Evolutionary conservation across 192 early-diverging fungal species (phyloP).

Genomic region (Phlyctochytrium planicorne): DNA sequence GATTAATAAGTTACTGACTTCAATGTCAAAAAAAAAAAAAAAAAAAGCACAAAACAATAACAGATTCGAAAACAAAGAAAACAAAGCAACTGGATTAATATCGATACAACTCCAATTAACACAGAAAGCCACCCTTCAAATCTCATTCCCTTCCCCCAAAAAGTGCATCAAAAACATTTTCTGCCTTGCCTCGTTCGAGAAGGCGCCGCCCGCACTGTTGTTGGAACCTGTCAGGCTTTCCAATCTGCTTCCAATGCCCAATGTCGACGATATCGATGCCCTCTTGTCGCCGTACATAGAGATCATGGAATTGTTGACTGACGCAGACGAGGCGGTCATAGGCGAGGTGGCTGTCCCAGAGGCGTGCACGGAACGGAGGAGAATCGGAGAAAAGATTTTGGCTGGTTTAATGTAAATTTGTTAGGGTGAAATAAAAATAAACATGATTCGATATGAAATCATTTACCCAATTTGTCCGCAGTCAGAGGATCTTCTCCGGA

Average conservation of each 20-base stretch:
- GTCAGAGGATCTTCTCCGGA: constrained; percentile 24
- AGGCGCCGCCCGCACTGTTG: background rate
- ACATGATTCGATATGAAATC: background rate
- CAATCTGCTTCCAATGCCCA: background rate
- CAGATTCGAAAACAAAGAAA: no score
- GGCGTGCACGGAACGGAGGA: background rate
- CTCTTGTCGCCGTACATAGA: background rate
- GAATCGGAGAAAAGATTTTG: background rate
- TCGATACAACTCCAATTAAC: no score
- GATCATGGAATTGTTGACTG: constrained; percentile 1
- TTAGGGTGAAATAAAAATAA: background rate
- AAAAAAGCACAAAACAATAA: no score
- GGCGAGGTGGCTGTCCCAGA: background rate
- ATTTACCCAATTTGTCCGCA: constrained; percentile 48
- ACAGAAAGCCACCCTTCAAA: no score
- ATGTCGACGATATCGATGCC: background rate
- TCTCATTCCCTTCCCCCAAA: constrained; percentile 1
- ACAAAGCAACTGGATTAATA: no score
- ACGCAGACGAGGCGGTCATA: background rate
- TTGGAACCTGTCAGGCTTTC: background rate
- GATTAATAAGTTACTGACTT: no score
- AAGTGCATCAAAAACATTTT: constrained; percentile 36
- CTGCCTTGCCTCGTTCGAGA: constrained; percentile 8
- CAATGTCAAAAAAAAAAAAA: no score
- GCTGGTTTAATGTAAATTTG: background rate